phyloP scores from a whole-genome alignment of 1,284 basidiomycete species.

The Moesziomyces sp. region DNA sequence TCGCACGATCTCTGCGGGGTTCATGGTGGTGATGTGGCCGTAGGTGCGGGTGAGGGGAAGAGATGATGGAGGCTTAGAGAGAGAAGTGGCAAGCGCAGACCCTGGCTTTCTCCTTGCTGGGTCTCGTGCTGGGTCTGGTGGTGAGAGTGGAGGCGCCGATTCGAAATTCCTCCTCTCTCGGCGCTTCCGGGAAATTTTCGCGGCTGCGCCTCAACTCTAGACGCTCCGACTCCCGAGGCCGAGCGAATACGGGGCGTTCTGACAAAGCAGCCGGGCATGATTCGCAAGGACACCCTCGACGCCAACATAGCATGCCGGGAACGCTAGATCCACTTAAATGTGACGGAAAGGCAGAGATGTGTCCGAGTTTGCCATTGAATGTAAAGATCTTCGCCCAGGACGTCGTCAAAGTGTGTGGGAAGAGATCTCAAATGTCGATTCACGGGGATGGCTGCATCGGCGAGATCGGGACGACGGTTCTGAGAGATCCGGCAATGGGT shows the following conservation, averaged over 20 bases:
- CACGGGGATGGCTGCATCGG: too few species aligned
- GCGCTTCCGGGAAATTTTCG: constrained; percentile 30
- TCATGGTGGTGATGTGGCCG: constrained; percentile 13
- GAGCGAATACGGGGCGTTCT: constrained; percentile 3
- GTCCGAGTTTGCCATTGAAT: too few species aligned
- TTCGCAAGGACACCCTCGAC: background rate
- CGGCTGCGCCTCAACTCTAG: background rate
- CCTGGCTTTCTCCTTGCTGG: background rate
- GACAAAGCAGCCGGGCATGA: constrained; percentile 21
- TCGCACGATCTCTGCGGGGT: constrained; percentile 38
- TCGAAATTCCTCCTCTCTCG: constrained; percentile 17
- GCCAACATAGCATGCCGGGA: too few species aligned
- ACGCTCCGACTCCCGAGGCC: constrained; percentile 20
- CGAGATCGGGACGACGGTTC: too few species aligned
- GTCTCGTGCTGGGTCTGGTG: background rate
- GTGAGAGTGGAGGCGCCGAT: constrained; percentile 27
- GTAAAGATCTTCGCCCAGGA: too few species aligned
- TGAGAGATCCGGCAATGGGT: too few species aligned
- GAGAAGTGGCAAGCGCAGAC: background rate
- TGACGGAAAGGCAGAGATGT: too few species aligned
- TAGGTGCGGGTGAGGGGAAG: background rate
- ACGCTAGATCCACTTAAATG: too few species aligned
- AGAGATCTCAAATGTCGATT: too few species aligned
- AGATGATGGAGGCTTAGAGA: background rate
- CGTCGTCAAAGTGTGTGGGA: too few species aligned